These are phyloP conservation scores for Lentinula sp. DNA, from an alignment of 768 basidiomycete genomes.

Conservation along the genomic window DNA sequence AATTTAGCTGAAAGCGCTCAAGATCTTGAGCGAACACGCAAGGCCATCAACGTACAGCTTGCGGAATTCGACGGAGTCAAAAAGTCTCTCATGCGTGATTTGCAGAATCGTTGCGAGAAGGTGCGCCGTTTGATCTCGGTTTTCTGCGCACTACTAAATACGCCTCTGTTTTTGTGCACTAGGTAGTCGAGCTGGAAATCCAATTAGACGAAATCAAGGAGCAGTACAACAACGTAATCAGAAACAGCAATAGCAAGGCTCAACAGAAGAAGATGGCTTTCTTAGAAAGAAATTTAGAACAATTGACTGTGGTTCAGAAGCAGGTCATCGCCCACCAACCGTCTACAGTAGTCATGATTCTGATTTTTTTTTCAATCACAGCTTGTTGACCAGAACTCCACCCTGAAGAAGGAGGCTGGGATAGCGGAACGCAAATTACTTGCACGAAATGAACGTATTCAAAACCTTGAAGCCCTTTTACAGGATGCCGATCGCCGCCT, in stretches of 20 bases:
- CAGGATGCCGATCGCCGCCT: conserved; percentile 92
- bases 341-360: not conserved
- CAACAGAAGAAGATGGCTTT: conserved; percentile 99
- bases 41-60: conserved; percentile 95
- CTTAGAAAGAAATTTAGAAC: conserved; percentile 93
- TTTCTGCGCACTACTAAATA: conserved; percentile 6
- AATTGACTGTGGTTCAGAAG: conserved; percentile 93
- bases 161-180: not conserved
- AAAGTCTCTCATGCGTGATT: conserved; percentile 96
- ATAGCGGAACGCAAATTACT: conserved; percentile 95
- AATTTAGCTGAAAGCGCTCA: conserved; percentile 95
- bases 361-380: conserved; percentile 21
- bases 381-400: conserved; percentile 98
- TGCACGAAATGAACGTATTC: conserved; percentile 95
- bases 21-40: conserved; percentile 94
- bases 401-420: conserved; percentile 95
- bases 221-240: conserved; percentile 97
- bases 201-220: conserved; percentile 98
- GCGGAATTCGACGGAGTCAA: conserved; percentile 99
- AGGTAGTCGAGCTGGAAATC: conserved; percentile 99
- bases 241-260: conserved; percentile 96
- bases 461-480: conserved; percentile 88
- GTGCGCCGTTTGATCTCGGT: conserved; percentile 31
- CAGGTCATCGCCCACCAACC: conserved; percentile 50
- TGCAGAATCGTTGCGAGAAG: conserved; percentile 99